Conservation (phyloP, 2,329 filamentous ascomycete genomes). For the Penicillium frequentans region DNA sequence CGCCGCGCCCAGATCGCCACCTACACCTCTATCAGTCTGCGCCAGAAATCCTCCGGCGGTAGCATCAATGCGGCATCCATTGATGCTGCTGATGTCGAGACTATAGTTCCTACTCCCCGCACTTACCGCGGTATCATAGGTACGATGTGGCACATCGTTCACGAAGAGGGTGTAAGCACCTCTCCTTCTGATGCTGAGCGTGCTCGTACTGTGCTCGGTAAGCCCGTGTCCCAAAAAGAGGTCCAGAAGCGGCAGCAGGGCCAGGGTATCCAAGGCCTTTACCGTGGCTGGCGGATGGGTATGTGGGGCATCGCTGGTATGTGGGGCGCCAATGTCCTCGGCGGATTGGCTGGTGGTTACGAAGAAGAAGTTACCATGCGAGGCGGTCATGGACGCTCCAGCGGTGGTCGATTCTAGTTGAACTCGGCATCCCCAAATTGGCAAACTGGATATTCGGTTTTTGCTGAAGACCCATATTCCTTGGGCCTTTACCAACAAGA, state of each 20-base stretch:
- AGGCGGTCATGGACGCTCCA: constrained; percentile 23
- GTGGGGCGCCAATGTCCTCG: constrained; percentile 52
- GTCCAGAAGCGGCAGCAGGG: constrained; percentile 49
- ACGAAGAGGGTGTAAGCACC: constrained; percentile 69
- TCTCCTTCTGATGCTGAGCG: constrained; percentile 47
- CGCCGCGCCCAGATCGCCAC: constrained; percentile 82
- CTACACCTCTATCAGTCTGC: constrained; percentile 57
- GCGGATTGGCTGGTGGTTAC: constrained; percentile 35
- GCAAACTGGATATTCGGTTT: neutral
- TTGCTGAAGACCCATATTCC: neutral
- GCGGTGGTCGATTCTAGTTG: constrained; percentile 33
- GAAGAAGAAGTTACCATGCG: constrained; percentile 36
- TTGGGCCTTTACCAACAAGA: neutral
- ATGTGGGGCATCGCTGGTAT: constrained; percentile 57
- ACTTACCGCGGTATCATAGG: constrained; percentile 84
- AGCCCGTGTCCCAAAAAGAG: constrained; percentile 37
- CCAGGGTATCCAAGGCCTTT: constrained; percentile 57
- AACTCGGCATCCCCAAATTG: neutral
- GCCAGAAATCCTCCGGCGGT: constrained; percentile 31
- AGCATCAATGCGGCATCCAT: constrained; percentile 21
- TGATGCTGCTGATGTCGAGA: constrained; percentile 54
- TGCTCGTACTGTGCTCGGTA: constrained; percentile 34
- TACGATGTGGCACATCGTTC: constrained; percentile 83
- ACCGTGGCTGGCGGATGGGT: constrained; percentile 58
- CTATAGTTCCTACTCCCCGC: constrained; percentile 73